Percentiles rank a stretch among this genome's conserved stretches.
Conservation (phyloP, 2,329 filamentous ascomycete species). For the Alternaria sp. region DNA sequence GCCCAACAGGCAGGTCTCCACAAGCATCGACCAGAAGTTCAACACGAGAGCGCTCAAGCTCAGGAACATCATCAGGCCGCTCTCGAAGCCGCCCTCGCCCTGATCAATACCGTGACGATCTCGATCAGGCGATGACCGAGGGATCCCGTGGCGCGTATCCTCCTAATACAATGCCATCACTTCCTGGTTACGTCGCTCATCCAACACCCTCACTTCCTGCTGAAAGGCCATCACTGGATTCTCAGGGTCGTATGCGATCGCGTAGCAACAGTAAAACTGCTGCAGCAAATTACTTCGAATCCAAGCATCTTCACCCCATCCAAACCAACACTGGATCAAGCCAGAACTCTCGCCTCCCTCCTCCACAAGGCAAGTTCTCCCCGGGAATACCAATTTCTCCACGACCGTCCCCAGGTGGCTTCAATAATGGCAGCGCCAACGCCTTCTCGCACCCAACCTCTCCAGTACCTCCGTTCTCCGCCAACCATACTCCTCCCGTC, state of each 20-base stretch:
- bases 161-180: slow-evolving; percentile 44
- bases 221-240: slow-evolving; percentile 39
- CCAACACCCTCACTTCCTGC: slow-evolving; percentile 39
- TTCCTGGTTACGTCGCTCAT: slow-evolving; percentile 45
- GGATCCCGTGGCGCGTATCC: slow-evolving; percentile 47
- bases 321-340: slow-evolving; percentile 38
- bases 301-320: slow-evolving; percentile 49
- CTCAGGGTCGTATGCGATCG: slow-evolving; percentile 39
- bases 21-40: slow-evolving; percentile 52
- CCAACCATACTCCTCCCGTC: slow-evolving; percentile 63
- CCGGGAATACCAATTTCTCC: slow-evolving; percentile 47
- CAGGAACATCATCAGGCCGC: slow-evolving; percentile 60
- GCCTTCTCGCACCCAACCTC: slow-evolving; percentile 53
- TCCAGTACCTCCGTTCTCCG: slow-evolving; percentile 59
- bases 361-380: slow-evolving; percentile 36
- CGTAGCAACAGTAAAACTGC: slow-evolving; percentile 49
- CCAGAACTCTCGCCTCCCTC: slow-evolving; percentile 36
- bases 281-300: slow-evolving; percentile 46
- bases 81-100: slow-evolving; percentile 62
- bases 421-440: slow-evolving; percentile 44
- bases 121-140: slow-evolving; percentile 60
- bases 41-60: slow-evolving; percentile 63
- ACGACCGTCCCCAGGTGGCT: slow-evolving; percentile 47
- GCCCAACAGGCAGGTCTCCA: slow-evolving; percentile 46
- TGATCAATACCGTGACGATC: slow-evolving; percentile 60